Evolutionary conservation across 2,329 filamentous ascomycete genomes (phyloP), one percentile per base, ranked within the genome.

Genomic region (Chaetomiaceae sp.): DNA sequence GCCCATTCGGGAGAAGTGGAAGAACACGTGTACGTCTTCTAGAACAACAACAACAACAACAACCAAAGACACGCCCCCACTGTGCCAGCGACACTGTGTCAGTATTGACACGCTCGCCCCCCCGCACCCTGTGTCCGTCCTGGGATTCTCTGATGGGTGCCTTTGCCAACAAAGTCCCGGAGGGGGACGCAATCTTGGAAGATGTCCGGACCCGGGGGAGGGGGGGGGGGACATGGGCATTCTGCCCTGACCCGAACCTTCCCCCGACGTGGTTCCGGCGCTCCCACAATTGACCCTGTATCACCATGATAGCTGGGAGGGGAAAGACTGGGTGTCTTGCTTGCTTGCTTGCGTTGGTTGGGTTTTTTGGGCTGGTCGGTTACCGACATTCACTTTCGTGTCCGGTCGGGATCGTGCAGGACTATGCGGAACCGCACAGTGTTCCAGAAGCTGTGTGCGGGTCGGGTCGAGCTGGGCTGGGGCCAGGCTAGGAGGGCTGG

Each of bases 401-500:
- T 8, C 13, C 5, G 35, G 20, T 5, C 20, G 37, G 45, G 19
- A 47, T 13, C 16, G 23, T n/a, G 35, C 35, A 47, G 35, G 35
- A 16, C 5, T 20, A 5, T 38, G 25, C 25, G 10, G 35, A 39
- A 16, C 23, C 23, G 35, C n/a, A 17, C 16, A 27, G 25, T 38
- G 33, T 45, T 45, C 43, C 43, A 45, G 33, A 38, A 38, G 27
- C n/a, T n/a, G n/a, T n/a, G n/a, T n/a, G n/a, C n/a, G n/a, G n/a
- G n/a, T n/a, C n/a, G n/a, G n/a, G n/a, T n/a, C n/a, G n/a, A n/a
- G n/a, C n/a, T n/a, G n/a, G n/a, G n/a, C n/a, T n/a, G n/a, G n/a
- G n/a, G n/a, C n/a, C n/a, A n/a, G n/a, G n/a, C n/a, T n/a, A n/a
- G n/a, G n/a, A n/a, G n/a, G n/a, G 25, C 25, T 27, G 25, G 25